A percentile compares a stretch with the other conserved stretches of the same genome.
These are phyloP conservation scores for Mediolabrus comicus DNA, from an alignment of 108 stramenopile genomes.

Conservation along the genomic window DNA sequence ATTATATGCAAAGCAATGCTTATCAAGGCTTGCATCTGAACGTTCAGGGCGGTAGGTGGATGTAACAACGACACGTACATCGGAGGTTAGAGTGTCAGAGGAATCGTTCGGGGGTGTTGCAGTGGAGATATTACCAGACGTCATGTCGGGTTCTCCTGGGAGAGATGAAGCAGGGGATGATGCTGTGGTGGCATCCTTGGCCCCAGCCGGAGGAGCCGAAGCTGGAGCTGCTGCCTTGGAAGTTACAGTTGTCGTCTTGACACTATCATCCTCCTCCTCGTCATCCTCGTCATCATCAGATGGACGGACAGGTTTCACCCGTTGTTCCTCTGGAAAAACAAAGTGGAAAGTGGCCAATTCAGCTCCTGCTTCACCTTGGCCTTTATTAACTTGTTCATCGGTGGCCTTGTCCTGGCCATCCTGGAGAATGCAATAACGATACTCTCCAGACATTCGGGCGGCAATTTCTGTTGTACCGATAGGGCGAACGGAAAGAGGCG, in stretches of 20 bases:
- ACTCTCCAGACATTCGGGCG: constrained; percentile 83
- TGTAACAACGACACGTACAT: constrained; percentile 78
- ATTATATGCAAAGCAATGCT: constrained; percentile 93
- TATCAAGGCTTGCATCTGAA: constrained; percentile 73
- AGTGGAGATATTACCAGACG: constrained; percentile 60
- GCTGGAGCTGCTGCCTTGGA: constrained; percentile 24
- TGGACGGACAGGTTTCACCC: constrained; percentile 69
- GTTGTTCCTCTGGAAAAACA: constrained; percentile 85
- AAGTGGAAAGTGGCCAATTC: constrained; percentile 82
- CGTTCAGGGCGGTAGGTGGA: constrained; percentile 90
- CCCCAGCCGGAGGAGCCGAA: constrained; percentile 17
- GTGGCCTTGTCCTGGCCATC: constrained; percentile 73
- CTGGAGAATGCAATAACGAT: constrained; percentile 64
- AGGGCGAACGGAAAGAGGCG: constrained; percentile 76
- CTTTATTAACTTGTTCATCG: constrained; percentile 69
- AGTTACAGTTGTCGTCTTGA: constrained; percentile 18
- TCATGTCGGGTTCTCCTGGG: constrained; percentile 86
- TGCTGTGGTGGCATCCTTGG: constrained; percentile 13
- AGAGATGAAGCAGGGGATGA: constrained; percentile 59
- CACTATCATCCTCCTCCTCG: constrained; percentile 68
- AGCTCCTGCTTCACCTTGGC: constrained; percentile 69
- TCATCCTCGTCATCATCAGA: constrained; percentile 79
- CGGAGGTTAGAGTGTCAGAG: constrained; percentile 67
- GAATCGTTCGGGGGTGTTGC: constrained; percentile 57
- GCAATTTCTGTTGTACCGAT: constrained; percentile 84